Evolutionary conservation across 2,329 filamentous ascomycete species (phyloP), one percentile per base, ranked within the genome.

Genomic region (Colletotrichum truncatum): DNA sequence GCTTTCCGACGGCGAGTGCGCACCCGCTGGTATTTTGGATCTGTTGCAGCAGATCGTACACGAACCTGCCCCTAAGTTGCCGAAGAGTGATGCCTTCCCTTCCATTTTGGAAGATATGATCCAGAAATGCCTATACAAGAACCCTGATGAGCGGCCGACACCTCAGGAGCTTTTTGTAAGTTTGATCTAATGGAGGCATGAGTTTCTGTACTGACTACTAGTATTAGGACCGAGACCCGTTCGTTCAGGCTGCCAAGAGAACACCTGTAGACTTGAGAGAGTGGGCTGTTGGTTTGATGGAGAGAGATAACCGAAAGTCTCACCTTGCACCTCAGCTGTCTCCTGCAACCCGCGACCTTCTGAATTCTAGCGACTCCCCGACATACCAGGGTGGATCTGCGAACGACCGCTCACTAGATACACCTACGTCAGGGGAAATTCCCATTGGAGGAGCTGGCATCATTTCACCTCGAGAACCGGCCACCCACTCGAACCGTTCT

Each of bases 81-180:
- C 96, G 41, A 97, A 98, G 87, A 98, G 94, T 74, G 96, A 98
- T 75, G 96, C 96, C 2, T 99, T 99, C 84, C 96, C 96, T 1
- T 88, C 89, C 26, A 98, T 98, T 69, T 81, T 99, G 48, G 95
- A 98, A 72, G 94, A 98, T 70, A 97, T 98, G 89, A 95, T 98
- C 64, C 94, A 96, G 70, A 97, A 97, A 78, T 99, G 96, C 80
- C 82, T 99, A 70, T 90, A 91, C 77, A 99, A 99, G 82, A 89
- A 92, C 67, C 93, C 96, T 0, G 92, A 94, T 66, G 89, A 93
- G 74, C 89, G 96, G 55, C 96, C 95, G 54, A 98, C 96, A 5
- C 96, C 96, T 8, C 91, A 95, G 72, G 93, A 98, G 72, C 89
- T 99, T 66, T 98, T 93, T 80, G 93, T 97, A 85, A 79, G 92